Conservation (phyloP, 2,329 filamentous ascomycete species). For the Hypoxylon sp. region DNA sequence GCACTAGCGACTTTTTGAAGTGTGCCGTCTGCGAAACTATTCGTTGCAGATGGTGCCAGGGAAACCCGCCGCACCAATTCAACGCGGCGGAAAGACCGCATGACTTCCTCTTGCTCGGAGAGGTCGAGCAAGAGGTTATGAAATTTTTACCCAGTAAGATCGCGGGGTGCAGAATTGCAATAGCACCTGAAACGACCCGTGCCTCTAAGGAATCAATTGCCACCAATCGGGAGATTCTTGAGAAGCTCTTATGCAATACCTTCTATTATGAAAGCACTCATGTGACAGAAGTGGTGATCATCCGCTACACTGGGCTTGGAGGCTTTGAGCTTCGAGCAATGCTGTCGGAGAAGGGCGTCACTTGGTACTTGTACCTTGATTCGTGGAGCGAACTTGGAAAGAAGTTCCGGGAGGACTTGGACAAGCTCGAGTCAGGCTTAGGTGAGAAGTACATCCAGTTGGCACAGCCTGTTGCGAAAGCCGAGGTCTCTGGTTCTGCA, state of each 20-base stretch:
- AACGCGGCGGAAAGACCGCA: conserved; percentile 22
- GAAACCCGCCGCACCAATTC: conserved; percentile 58
- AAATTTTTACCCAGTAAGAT: conserved; percentile 44
- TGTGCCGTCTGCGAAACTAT: conserved; percentile 56
- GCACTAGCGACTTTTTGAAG: conserved; percentile 45
- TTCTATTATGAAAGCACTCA: conserved; percentile 49
- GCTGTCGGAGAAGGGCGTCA: conserved; percentile 42
- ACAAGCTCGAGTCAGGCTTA: neutral
- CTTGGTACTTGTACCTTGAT: conserved; percentile 50
- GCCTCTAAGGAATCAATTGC: too few species aligned
- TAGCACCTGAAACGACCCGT: too few species aligned
- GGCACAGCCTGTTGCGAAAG: conserved; percentile 42
- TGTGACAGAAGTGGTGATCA: conserved; percentile 49
- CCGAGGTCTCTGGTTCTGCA: conserved; percentile 8
- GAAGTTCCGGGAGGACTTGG: neutral
- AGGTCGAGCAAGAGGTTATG: conserved; percentile 47
- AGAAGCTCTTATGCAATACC: conserved; percentile 25
- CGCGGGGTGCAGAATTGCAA: too few species aligned
- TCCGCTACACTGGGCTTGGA: conserved; percentile 46
- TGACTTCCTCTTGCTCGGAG: conserved; percentile 39
- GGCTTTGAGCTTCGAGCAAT: conserved; percentile 46
- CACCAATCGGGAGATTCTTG: neutral
- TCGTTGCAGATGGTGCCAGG: conserved; percentile 58
- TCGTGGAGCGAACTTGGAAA: conserved; percentile 27
- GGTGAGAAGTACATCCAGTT: conserved; percentile 1